Percentiles rank a stretch among this genome's conserved stretches.
Evolutionary conservation across 2,329 filamentous ascomycete genomes (phyloP).

Genomic region (Saccharata proteae): DNA sequence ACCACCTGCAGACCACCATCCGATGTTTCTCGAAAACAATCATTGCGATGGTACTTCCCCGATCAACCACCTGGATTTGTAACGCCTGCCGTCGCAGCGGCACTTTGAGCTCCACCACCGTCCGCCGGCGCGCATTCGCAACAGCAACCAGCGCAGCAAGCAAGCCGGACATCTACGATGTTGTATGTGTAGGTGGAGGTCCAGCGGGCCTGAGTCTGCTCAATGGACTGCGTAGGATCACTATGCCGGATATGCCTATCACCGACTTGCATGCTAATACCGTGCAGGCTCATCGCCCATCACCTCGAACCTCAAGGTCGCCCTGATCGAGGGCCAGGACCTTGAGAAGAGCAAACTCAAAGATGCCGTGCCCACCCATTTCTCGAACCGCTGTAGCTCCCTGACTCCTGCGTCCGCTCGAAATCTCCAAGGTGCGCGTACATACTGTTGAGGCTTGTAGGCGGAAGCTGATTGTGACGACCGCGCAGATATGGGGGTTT

Average conservation of each 20-base stretch:
- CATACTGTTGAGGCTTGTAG: background rate
- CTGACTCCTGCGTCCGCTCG: conserved; percentile 78
- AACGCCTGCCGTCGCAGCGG: no score
- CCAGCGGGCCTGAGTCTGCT: conserved; percentile 68
- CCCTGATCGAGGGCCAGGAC: conserved; percentile 83
- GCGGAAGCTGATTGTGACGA: conserved; percentile 7
- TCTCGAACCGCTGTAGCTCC: conserved; percentile 91
- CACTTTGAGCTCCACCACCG: no score
- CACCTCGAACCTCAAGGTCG: conserved; percentile 68
- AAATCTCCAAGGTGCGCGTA: conserved; percentile 54
- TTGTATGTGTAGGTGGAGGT: conserved; percentile 82
- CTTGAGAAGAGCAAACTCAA: conserved; percentile 54
- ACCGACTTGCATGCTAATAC: conserved; percentile 12
- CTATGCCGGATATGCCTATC: conserved; percentile 1
- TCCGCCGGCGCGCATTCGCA: no score
- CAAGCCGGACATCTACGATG: conserved; percentile 70
- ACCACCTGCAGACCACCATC: no score
- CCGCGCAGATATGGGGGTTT: conserved; percentile 62
- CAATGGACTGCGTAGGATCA: conserved; percentile 24
- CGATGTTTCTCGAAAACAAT: no score
- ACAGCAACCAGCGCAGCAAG: conserved; percentile 20
- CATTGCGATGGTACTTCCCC: no score
- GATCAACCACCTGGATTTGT: no score
- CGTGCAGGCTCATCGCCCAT: conserved; percentile 58
- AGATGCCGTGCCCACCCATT: conserved; percentile 51